Evolutionary conservation across 2,329 filamentous ascomycete species (phyloP).

Genomic region (Penicillium glabrum): DNA sequence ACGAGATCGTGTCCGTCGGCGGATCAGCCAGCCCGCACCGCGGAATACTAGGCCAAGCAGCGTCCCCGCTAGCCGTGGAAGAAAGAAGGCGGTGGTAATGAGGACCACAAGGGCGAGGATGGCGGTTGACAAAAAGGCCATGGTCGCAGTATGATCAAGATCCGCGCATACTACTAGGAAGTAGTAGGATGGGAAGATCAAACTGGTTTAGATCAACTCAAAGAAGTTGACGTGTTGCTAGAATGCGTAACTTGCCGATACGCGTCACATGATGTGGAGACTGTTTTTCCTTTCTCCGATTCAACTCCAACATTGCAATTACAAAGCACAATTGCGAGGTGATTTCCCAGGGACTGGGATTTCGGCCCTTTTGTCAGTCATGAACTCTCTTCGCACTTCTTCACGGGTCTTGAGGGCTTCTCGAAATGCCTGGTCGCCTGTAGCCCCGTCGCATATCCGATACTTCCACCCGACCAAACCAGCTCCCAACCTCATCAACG

Average conservation of each 20-base stretch:
- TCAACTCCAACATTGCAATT: constrained; percentile 1
- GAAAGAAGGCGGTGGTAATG: constrained; percentile 32
- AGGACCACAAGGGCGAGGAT: constrained; percentile 34
- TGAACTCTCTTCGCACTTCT: constrained; percentile 14
- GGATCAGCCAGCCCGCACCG: constrained; percentile 60
- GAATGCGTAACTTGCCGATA: constrained; percentile 17
- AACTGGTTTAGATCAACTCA: background rate
- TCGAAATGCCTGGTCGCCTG: background rate
- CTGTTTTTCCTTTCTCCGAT: constrained; percentile 5
- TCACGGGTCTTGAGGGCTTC: constrained; percentile 1
- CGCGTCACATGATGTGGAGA: constrained; percentile 22
- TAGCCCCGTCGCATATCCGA: constrained; percentile 34
- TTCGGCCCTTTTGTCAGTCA: background rate
- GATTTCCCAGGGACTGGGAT: constrained; percentile 1
- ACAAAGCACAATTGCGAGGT: background rate
- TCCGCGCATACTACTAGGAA: constrained; percentile 20
- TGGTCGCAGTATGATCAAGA: constrained; percentile 20
- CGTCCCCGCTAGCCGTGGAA: constrained; percentile 35
- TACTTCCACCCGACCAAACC: constrained; percentile 53
- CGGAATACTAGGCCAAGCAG: constrained; percentile 39
- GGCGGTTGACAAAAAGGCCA: constrained; percentile 35
- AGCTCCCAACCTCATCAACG: constrained; percentile 40
- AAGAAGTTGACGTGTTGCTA: constrained; percentile 23
- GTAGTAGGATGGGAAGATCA: background rate
- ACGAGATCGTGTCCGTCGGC: constrained; percentile 63